Conservation (phyloP, 2,329 filamentous ascomycete genomes). For the Ceratocystis ficicola region DNA sequence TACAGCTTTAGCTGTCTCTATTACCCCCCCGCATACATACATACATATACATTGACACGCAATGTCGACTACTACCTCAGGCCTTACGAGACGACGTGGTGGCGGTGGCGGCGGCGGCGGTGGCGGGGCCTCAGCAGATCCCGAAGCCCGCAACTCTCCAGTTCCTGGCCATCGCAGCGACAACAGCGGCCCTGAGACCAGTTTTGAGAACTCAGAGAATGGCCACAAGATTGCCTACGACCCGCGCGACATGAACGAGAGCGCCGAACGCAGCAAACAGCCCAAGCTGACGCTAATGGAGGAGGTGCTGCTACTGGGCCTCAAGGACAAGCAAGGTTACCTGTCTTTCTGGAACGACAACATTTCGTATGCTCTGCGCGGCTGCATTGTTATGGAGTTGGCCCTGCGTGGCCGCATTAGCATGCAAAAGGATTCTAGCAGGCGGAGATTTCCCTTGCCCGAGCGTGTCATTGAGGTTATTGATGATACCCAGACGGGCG, state of each 20-base stretch:
- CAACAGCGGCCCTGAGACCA: slow-evolving; percentile 59
- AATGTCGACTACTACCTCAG: slow-evolving; percentile 30
- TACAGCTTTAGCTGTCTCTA: background rate
- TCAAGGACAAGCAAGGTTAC: slow-evolving; percentile 98
- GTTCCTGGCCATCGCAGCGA: slow-evolving; percentile 46
- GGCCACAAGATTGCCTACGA: slow-evolving; percentile 98
- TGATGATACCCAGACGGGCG: slow-evolving; percentile 89
- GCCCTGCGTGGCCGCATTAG: slow-evolving; percentile 91
- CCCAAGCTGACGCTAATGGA: slow-evolving; percentile 98
- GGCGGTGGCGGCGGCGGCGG: slow-evolving; percentile 52
- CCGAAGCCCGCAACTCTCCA: slow-evolving; percentile 29
- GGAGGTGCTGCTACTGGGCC: slow-evolving; percentile 82
- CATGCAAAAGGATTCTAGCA: slow-evolving; percentile 94
- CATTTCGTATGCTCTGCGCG: slow-evolving; percentile 92
- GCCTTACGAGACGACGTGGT: slow-evolving; percentile 55
- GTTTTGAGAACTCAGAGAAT: slow-evolving; percentile 84
- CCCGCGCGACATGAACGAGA: slow-evolving; percentile 93
- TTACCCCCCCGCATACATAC: background rate
- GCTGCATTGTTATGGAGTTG: slow-evolving; percentile 95
- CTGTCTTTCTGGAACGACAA: slow-evolving; percentile 99
- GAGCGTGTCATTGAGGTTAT: slow-evolving; percentile 94
- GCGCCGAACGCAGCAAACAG: slow-evolving; percentile 89
- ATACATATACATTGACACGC: background rate
- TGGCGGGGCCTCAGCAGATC: slow-evolving; percentile 45
- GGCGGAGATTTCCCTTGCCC: slow-evolving; percentile 81